Conservation (phyloP, 2,329 filamentous ascomycete species). For the Neofusicoccum laricinum region DNA sequence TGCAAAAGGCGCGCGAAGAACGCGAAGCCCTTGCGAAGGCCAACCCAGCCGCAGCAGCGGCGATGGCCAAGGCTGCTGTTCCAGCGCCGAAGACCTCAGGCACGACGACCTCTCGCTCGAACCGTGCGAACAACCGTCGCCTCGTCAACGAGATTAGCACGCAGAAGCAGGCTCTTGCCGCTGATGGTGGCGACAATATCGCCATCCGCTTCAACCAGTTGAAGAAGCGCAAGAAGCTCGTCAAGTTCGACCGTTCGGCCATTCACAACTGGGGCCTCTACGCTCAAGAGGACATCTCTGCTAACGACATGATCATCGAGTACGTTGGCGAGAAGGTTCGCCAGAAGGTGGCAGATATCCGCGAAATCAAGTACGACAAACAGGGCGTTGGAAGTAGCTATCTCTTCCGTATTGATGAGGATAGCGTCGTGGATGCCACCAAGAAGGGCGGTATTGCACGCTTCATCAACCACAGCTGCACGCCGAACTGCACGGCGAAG, state of each 20-base stretch:
- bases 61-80: slow-evolving; percentile 65
- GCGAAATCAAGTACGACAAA: slow-evolving; percentile 87
- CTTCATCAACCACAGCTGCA: slow-evolving; percentile 98
- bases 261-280: slow-evolving; percentile 99
- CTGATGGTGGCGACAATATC: slow-evolving; percentile 69
- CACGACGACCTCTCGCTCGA: slow-evolving; percentile 88
- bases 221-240: slow-evolving; percentile 98
- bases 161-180: slow-evolving; percentile 73
- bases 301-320: slow-evolving; percentile 99
- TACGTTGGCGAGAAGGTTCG: slow-evolving; percentile 97
- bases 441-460: slow-evolving; percentile 97
- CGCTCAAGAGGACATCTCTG: slow-evolving; percentile 93
- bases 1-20: slow-evolving; percentile 86
- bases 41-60: slow-evolving; percentile 55
- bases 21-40: slow-evolving; percentile 74
- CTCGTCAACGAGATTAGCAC: slow-evolving; percentile 93
- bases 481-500: slow-evolving; percentile 97
- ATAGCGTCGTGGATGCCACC: slow-evolving; percentile 94
- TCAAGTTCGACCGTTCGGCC: slow-evolving; percentile 94
- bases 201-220: slow-evolving; percentile 97
- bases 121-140: slow-evolving; percentile 91
- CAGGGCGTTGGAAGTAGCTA: slow-evolving; percentile 97
- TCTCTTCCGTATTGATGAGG: slow-evolving; percentile 96
- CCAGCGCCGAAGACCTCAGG: slow-evolving; percentile 67
- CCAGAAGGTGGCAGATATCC: slow-evolving; percentile 94